Base-by-base conservation (phyloP, 495 filamentous ascomycete genomes). In the Penicillium canariense region DNA sequence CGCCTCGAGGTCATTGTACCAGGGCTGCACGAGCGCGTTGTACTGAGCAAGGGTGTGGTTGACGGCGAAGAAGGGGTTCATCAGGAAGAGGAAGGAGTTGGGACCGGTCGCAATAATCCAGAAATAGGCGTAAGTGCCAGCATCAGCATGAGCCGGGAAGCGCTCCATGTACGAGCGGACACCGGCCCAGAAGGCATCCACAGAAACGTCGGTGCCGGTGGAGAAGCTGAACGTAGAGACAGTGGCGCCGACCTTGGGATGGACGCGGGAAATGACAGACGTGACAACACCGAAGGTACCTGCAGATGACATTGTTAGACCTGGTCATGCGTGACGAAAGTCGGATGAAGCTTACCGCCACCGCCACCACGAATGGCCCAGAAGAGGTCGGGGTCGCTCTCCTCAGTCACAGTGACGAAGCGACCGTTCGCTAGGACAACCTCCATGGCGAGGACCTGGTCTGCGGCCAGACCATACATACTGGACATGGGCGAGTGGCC, bases 381-480 rank as follows among this genome's bases (percentile, higher is more conserved):
- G 74, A 85, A 88, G 9, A 87, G 77, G 36, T 87, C 85, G 0
- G 78, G 54, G 52, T 87, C 75, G 30, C 66, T 69, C 12, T 68
- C 57, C 10, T 76, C 59, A 31, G 76, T 79, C 8, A 80, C 81
- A 0, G 76, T 84, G 3, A 77, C 66, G 20, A 78, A 75, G 15
- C 62, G 51, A 10, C 84, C 84, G 27, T 81, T 73, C 15, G 82
- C 73, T 0, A 81, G 77, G n/a, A 87, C 75, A 39, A 87, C 81
- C 34, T 74, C 64, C 20, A 74, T 47, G 28, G 69, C 71, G 3
- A 79, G 58, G n/a, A 75, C 70, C 50, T 79, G 73, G 47, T 79
- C 74, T 25, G 83, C 79, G 8, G 73, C 76, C 42, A 86, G 71
- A 23, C 83, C 83, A 36, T 80, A 69, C 2, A 68, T 46, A 32